These are phyloP conservation scores for Calycina marina DNA, from an alignment of 2,329 filamentous ascomycete genomes.

Conservation along the genomic window DNA sequence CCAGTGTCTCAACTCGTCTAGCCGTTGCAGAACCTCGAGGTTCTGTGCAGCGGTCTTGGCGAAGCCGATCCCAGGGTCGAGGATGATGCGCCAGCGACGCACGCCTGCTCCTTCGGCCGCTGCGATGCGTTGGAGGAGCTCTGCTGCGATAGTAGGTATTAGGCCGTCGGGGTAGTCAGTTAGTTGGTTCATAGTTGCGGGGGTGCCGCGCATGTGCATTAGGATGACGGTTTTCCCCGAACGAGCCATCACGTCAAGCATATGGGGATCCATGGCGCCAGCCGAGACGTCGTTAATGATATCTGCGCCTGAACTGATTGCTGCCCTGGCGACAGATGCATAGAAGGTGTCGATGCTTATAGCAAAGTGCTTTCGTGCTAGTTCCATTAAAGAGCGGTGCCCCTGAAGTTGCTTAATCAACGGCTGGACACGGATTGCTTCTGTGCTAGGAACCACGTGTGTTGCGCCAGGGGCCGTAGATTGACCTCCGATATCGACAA, in stretches of 20 bases:
- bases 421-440: slow-evolving; percentile 64
- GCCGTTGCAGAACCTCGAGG: slow-evolving; percentile 56
- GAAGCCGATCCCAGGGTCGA: slow-evolving; percentile 90
- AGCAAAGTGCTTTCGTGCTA: slow-evolving; percentile 44
- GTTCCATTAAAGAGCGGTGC: slow-evolving; percentile 28
- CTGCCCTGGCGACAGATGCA: slow-evolving; percentile 63
- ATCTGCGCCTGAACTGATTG: slow-evolving; percentile 66
- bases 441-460: slow-evolving; percentile 57
- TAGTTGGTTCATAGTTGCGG: slow-evolving; percentile 46
- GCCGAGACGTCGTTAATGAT: slow-evolving; percentile 93
- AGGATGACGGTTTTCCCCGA: slow-evolving; percentile 65
- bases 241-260: slow-evolving; percentile 67
- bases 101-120: slow-evolving; percentile 72
- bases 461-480: slow-evolving; percentile 69
- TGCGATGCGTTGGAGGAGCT: slow-evolving; percentile 46
- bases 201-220: slow-evolving; percentile 62
- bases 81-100: slow-evolving; percentile 81
- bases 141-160: slow-evolving; percentile 36
- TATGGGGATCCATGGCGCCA: slow-evolving; percentile 60
- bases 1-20: slow-evolving; percentile 50
- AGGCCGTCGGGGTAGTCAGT: slow-evolving; percentile 42
- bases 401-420: slow-evolving; percentile 52
- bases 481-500: slow-evolving; percentile 87
- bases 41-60: slow-evolving; percentile 76
- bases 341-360: slow-evolving; percentile 92